These are phyloP conservation scores for Pleurotus citrinopileatus DNA, from an alignment of 768 basidiomycete species.

Conservation along the genomic window DNA sequence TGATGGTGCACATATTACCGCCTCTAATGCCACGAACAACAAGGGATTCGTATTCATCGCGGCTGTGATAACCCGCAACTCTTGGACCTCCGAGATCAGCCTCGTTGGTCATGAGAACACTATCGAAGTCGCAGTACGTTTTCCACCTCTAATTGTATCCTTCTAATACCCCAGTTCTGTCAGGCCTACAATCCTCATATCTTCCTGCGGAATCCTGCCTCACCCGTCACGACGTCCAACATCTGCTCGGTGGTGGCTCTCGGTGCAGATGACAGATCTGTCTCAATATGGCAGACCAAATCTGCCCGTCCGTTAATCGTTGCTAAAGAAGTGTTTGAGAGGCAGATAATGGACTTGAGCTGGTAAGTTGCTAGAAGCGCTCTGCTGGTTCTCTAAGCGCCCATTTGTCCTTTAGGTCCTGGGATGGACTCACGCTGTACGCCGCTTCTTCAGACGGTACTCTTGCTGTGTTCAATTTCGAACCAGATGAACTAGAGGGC, in stretches of 20 bases:
- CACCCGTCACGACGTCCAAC: slow-evolving; percentile 72
- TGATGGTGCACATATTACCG: slow-evolving; percentile 97
- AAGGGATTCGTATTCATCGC: slow-evolving; percentile 97
- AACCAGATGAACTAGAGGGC: slow-evolving; percentile 75
- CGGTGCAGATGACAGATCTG: slow-evolving; percentile 89
- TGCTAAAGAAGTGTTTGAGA: slow-evolving; percentile 89
- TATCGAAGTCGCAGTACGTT: slow-evolving; percentile 86
- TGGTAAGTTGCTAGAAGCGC: slow-evolving; percentile 56
- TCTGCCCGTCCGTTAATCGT: slow-evolving; percentile 89
- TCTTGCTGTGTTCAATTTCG: slow-evolving; percentile 85
- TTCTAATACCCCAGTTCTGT: slow-evolving; percentile 1
- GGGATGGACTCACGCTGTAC: slow-evolving; percentile 89
- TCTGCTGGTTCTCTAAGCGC: slow-evolving; percentile 1
- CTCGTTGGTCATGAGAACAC: slow-evolving; percentile 97
- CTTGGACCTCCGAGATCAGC: slow-evolving; percentile 91
- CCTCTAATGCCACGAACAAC: slow-evolving; percentile 96
- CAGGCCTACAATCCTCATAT: slow-evolving; percentile 94
- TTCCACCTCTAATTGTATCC: not conserved
- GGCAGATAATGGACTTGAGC: slow-evolving; percentile 92
- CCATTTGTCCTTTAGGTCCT: slow-evolving; percentile 58
- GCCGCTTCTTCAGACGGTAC: slow-evolving; percentile 97
- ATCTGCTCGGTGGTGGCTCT: slow-evolving; percentile 92
- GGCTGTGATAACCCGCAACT: slow-evolving; percentile 85
- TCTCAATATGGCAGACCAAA: slow-evolving; percentile 97
- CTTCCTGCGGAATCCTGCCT: slow-evolving; percentile 73